A percentile compares a stretch with the other conserved stretches of the same genome.
Conservation (phyloP, 139 green algal species). For the Chlorella ohadii region DNA sequence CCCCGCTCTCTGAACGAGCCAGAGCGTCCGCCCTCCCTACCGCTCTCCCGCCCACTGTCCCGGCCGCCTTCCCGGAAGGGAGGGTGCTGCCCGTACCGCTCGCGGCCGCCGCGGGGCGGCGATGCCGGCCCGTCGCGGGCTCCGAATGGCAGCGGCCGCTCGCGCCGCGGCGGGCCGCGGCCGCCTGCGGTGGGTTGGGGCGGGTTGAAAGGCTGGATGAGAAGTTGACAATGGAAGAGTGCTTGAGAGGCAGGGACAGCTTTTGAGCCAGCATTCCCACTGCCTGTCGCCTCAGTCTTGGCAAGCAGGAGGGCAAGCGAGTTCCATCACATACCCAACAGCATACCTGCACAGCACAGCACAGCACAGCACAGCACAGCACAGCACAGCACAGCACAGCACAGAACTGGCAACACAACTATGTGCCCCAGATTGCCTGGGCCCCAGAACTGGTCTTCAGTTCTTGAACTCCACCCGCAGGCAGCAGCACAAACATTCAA, state of each 20-base stretch:
- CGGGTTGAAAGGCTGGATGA: not conserved
- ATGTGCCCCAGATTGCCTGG: no score
- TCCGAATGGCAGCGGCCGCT: not conserved
- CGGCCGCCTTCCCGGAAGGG: constrained; percentile 16
- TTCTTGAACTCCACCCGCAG: constrained; percentile 44
- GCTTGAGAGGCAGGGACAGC: no score
- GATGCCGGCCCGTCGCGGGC: not conserved
- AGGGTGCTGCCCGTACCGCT: constrained; percentile 15
- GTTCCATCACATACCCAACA: not conserved
- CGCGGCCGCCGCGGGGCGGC: not conserved
- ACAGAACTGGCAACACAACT: no score
- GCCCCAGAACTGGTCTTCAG: constrained; percentile 39
- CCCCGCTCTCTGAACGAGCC: not conserved
- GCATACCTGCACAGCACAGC: not conserved
- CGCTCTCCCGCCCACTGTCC: no score
- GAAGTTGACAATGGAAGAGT: no score
- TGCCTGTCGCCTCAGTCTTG: no score
- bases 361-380: not conserved
- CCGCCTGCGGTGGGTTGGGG: no score
- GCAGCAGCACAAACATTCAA: not conserved
- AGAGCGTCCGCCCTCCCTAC: not conserved
- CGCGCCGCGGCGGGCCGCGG: no score
- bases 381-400: no score
- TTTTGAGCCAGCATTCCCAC: no score
- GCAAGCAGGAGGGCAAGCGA: no score